Evolutionary conservation across 2,329 filamentous ascomycete species (phyloP), one percentile per base, ranked within the genome.

Genomic region (Trichoderma sp.): DNA sequence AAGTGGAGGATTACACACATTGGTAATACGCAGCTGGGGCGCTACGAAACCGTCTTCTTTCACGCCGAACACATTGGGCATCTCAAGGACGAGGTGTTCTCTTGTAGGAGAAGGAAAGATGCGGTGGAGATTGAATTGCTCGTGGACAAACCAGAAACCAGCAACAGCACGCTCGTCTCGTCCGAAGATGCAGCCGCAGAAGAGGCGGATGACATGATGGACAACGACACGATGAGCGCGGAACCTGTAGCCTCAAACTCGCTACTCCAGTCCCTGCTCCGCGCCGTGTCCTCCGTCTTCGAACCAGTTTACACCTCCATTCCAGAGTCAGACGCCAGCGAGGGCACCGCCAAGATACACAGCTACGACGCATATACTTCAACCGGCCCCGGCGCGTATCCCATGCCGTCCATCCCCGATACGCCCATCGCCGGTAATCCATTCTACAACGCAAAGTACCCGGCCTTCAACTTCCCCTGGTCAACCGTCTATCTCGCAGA

Each of bases 11-110:
- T 98, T 50, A 92, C 91, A 67, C 90, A 91, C 53, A 89, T 97
- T 70, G 93, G 92, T 50, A 92, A 91, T 72, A 86, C 94, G 48
- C 87, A 91, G 1, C 83, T 99, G 4, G 94, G 94, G 4, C 90
- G 91, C 57, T 93, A 98, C 75, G 94, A 98, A 78, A 92, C 90
- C 71, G 88, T 97, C 22, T 92, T 92, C 75, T 86, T 98, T 70
- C 86, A 90, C 56, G 88, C 91, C 27, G 89, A 93, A 68, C 86
- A 94, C 29, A 88, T 93, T 32, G 88, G 90, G 67, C 90, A 92
- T 71, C 86, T 93, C 39, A 87, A 88, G 25, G 94, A 97, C 78
- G 92, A 93, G 15, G 90, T 94, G 67, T 97, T 97, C 77, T 91
- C 89, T 10, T 87, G 92, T 32, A 84, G 94, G 29, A 87, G 91